phyloP scores from a whole-genome alignment of 768 basidiomycete genomes.

The Leccinum boreale region DNA sequence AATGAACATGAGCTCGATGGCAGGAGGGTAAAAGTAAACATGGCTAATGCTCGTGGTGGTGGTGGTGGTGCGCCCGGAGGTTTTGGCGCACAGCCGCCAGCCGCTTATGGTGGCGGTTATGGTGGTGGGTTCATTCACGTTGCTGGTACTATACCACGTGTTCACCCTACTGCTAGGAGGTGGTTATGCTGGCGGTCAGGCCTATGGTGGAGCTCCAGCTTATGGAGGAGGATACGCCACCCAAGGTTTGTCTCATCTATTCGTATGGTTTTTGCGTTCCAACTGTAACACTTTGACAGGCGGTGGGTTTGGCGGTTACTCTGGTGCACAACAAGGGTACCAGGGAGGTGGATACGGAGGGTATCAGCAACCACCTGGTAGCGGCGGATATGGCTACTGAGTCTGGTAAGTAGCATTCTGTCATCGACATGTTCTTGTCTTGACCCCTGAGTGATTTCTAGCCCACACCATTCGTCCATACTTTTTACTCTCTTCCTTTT shows the following conservation, averaged over 20 bases:
- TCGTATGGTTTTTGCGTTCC: not conserved
- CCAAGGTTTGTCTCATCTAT: slow-evolving; percentile 7
- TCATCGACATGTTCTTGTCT: not conserved
- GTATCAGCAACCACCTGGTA: slow-evolving; percentile 24
- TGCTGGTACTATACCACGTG: not conserved
- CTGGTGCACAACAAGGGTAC: slow-evolving; percentile 19
- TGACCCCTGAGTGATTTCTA: not conserved
- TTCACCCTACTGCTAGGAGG: slow-evolving; percentile 24
- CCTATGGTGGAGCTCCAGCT: slow-evolving; percentile 9
- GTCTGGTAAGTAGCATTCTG: not conserved
- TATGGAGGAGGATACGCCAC: slow-evolving; percentile 24
- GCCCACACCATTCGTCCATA: not conserved
- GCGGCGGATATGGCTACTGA: slow-evolving; percentile 32
- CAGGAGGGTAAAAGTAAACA: slow-evolving; percentile 84
- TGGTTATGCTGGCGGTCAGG: slow-evolving; percentile 29
- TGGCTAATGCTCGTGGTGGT: slow-evolving; percentile 69
- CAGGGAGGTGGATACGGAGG: slow-evolving; percentile 23
- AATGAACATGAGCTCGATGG: slow-evolving; percentile 95
- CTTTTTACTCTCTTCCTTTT: not conserved
- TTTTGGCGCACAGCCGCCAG: slow-evolving; percentile 28
- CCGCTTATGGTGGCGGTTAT: slow-evolving; percentile 32
- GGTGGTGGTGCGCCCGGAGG: slow-evolving; percentile 40
- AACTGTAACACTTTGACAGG: slow-evolving; percentile 6
- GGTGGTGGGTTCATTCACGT: slow-evolving; percentile 12
- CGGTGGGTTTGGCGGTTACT: slow-evolving; percentile 12